Percentiles rank a stretch among this genome's conserved stretches.
phyloP scores from a whole-genome alignment of 225 moss, liverwort and hornwort species.

The Pseudoscleropodium purum region DNA sequence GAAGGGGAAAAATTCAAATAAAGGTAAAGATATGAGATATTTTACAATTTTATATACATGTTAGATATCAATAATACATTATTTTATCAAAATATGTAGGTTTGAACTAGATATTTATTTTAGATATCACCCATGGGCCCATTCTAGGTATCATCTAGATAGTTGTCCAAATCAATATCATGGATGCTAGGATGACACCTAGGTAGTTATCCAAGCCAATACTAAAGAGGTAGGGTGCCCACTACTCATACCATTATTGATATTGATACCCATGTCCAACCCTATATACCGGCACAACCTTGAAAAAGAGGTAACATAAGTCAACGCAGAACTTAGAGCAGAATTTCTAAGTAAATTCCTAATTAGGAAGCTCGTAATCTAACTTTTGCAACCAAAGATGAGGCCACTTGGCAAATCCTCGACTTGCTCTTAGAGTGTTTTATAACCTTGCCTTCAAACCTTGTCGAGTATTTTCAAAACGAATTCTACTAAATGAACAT shows the following conservation, averaged over 20 bases:
- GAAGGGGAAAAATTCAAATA: not conserved
- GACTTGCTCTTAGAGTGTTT: not conserved
- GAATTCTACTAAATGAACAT: no score
- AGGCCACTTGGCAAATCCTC: not conserved
- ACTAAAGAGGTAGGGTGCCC: no score
- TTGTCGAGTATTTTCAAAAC: not conserved
- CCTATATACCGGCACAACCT: not conserved
- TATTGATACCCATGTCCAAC: not conserved
- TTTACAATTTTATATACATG: accelerated
- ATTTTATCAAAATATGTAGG: no score
- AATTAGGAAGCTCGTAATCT: not conserved
- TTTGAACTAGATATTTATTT: not conserved
- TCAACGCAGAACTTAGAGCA: not conserved
- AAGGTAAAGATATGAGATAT: accelerated
- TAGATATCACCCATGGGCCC: no score
- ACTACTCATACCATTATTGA: not conserved
- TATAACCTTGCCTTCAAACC: not conserved
- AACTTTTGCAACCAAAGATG: not conserved
- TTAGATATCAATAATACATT: not conserved
- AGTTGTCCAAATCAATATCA: no score
- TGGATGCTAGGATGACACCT: no score
- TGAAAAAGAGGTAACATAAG: no score
- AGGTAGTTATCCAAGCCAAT: not conserved
- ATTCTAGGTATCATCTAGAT: no score
- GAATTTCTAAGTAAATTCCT: not conserved